Percentiles rank a stretch among this genome's conserved stretches.
Evolutionary conservation across 75 land plant genomes (phyloP).

Genomic region (Pinus taeda): DNA sequence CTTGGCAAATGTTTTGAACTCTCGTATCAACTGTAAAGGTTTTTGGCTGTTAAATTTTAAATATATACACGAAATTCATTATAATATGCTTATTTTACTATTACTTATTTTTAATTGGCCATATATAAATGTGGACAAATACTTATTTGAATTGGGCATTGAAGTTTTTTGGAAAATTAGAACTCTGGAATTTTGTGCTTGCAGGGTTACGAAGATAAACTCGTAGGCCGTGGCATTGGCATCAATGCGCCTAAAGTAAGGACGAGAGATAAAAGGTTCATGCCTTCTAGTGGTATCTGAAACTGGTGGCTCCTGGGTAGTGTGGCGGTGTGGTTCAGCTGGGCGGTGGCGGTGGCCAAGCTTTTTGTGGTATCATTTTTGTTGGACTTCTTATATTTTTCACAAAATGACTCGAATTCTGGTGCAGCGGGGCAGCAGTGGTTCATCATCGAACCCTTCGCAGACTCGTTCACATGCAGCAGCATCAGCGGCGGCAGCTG

Average conservation of each 20-base stretch:
- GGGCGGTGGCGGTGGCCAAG: not conserved
- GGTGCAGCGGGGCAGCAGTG: conserved; percentile 51
- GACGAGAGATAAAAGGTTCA: conserved; percentile 47
- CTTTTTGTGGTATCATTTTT: not conserved
- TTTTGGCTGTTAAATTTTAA: too few relatives aligned
- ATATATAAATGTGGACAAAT: too few relatives aligned
- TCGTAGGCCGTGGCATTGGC: conserved; percentile 47
- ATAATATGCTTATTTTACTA: too few relatives aligned
- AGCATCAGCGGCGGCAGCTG: conserved; percentile 14
- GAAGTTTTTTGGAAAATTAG: too few relatives aligned
- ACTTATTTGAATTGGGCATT: too few relatives aligned
- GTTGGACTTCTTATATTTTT: not conserved
- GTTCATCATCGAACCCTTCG: conserved; percentile 37
- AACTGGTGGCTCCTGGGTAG: not conserved
- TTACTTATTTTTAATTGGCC: too few relatives aligned
- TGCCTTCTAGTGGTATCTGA: not conserved
- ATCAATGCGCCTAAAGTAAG: conserved; percentile 52
- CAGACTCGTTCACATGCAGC: conserved; percentile 31
- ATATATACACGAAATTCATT: too few relatives aligned
- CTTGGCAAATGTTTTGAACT: not conserved
- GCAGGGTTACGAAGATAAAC: conserved; percentile 15
- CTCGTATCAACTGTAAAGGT: too few relatives aligned
- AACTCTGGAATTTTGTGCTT: too few relatives aligned
- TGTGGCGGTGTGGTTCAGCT: not conserved
- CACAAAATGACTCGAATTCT: conserved; percentile 61